phyloP scores from a whole-genome alignment of 2,329 filamentous ascomycete species.

The Fonsecaea pugnacius region DNA sequence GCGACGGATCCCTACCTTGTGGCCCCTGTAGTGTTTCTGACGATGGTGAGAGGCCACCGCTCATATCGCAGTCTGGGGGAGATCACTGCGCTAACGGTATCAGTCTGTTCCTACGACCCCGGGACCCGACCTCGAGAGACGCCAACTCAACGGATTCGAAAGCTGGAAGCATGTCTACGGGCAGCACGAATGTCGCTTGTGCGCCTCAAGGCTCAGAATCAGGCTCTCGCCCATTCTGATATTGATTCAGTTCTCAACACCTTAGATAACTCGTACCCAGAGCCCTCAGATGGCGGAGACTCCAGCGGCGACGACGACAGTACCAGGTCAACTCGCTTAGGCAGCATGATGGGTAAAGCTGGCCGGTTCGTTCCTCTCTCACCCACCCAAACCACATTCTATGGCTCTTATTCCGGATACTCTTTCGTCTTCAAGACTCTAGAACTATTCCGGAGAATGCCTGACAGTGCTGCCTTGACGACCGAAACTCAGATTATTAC shows the following conservation, averaged over 20 bases:
- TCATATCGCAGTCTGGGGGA: neutral
- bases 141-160: constrained; percentile 34
- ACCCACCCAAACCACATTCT: constrained; percentile 29
- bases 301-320: constrained; percentile 22
- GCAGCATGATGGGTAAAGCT: constrained; percentile 28
- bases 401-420: constrained; percentile 28
- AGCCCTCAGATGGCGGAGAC: constrained; percentile 14
- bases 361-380: constrained; percentile 19
- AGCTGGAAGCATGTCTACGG: constrained; percentile 30
- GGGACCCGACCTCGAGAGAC: constrained; percentile 29
- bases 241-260: constrained; percentile 25
- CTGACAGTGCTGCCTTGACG: constrained; percentile 8
- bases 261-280: constrained; percentile 24
- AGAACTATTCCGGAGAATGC: constrained; percentile 28
- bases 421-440: constrained; percentile 30
- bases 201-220: constrained; percentile 23
- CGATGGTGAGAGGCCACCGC: constrained; percentile 17
- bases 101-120: constrained; percentile 32
- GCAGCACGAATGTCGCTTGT: constrained; percentile 24
- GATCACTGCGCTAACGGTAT: constrained; percentile 5
- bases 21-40: constrained; percentile 26
- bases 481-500: constrained; percentile 18
- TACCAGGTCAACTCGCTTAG: constrained; percentile 15
- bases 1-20: constrained; percentile 32
- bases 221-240: constrained; percentile 12